Evolutionary conservation across 139 green algal genomes (phyloP).

Genomic region (Coelastrella sp.): DNA sequence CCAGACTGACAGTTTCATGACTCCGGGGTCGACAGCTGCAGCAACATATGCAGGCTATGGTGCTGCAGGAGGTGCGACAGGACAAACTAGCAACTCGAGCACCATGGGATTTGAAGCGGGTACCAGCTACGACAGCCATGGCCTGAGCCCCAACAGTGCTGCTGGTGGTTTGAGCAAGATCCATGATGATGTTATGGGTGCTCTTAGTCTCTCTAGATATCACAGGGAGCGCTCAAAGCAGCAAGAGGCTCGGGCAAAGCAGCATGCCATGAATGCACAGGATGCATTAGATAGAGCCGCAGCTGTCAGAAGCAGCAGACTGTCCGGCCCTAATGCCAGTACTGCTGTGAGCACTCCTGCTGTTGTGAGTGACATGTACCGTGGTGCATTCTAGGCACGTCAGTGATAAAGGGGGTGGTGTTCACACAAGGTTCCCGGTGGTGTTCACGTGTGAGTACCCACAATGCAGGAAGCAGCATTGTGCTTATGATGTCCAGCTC

Average conservation of each 20-base stretch:
- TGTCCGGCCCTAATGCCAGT: neutral
- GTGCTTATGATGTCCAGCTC: too few species aligned
- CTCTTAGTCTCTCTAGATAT: constrained; percentile 37
- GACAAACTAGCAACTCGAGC: too few species aligned
- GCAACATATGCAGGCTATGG: neutral
- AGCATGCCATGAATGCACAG: constrained; percentile 30
- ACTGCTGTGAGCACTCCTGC: too few species aligned
- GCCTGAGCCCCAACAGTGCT: neutral
- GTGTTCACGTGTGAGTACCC: too few species aligned
- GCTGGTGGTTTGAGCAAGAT: neutral
- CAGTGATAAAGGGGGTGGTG: too few species aligned
- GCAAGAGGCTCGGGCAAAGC: constrained; percentile 56
- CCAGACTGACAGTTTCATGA: too few species aligned
- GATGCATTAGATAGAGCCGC: constrained; percentile 17
- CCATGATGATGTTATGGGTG: constrained; percentile 33
- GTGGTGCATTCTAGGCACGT: too few species aligned
- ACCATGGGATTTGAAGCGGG: neutral
- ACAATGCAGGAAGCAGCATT: too few species aligned
- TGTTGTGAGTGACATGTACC: too few species aligned
- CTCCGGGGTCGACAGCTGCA: neutral
- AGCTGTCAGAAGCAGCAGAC: constrained; percentile 35
- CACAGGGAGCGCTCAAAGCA: constrained; percentile 50
- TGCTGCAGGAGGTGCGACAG: too few species aligned
- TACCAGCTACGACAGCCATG: neutral
- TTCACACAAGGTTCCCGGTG: too few species aligned